phyloP scores from a whole-genome alignment of 2,329 filamentous ascomycete species.

The Scopulariopsis brevicaulis region DNA sequence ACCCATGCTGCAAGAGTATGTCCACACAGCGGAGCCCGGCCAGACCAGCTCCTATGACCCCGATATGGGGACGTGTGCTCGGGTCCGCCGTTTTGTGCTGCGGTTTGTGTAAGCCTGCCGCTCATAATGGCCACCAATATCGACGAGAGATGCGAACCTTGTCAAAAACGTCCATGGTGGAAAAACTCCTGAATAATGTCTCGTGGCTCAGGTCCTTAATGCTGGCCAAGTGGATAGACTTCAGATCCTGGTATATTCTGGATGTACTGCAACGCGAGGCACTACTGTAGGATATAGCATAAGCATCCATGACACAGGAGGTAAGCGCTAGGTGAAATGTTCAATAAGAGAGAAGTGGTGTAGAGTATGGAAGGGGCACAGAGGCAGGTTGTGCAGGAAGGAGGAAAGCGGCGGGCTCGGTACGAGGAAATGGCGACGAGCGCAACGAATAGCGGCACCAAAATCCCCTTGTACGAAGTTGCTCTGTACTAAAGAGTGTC shows the following conservation, averaged over 20 bases:
- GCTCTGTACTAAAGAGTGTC: not conserved
- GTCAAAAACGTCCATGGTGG: constrained; percentile 18
- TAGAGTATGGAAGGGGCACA: not conserved
- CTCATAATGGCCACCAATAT: not conserved
- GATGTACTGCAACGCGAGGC: constrained; percentile 28
- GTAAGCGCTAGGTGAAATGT: not conserved
- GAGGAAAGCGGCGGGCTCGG: not conserved
- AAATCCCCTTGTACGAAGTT: not conserved
- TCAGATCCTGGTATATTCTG: constrained; percentile 37
- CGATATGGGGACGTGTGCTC: constrained; percentile 30
- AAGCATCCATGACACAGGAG: constrained; percentile 32
- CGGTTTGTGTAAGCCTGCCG: not conserved
- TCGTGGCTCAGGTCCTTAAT: constrained; percentile 19
- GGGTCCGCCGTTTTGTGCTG: not conserved
- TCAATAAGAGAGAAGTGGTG: not conserved
- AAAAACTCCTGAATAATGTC: constrained; percentile 15
- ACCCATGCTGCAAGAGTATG: constrained; percentile 50
- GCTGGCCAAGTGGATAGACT: constrained; percentile 24
- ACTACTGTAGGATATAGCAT: constrained; percentile 36
- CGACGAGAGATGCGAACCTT: constrained; percentile 18
- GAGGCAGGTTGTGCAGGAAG: not conserved
- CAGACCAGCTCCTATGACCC: constrained; percentile 60
- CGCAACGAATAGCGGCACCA: not conserved
- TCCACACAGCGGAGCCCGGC: constrained; percentile 63
- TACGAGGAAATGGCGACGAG: not conserved